Conservation (phyloP, 192 early-diverging fungal genomes). For the Physocladia obscura region DNA sequence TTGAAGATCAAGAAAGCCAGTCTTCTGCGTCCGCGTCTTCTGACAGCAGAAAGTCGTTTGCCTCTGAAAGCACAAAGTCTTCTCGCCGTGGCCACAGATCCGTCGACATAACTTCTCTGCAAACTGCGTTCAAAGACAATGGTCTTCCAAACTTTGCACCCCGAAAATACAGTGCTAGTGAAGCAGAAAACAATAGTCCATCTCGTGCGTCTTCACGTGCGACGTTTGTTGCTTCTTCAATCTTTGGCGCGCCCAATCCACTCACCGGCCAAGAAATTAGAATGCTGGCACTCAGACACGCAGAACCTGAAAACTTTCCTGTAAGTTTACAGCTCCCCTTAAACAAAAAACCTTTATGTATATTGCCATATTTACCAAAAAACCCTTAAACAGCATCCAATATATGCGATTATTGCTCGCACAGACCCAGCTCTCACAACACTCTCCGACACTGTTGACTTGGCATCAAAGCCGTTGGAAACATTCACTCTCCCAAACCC, state of each 20-base stretch:
- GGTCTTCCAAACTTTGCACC: too few relatives aligned
- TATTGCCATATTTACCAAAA: not conserved
- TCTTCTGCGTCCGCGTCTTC: not conserved
- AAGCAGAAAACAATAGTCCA: not conserved
- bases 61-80: too few relatives aligned
- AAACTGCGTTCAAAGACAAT: slow-evolving; percentile 41
- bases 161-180: not conserved
- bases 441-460: slow-evolving; percentile 40
- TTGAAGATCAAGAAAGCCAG: not conserved
- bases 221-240: slow-evolving; percentile 22
- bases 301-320: slow-evolving; percentile 29
- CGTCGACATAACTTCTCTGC: slow-evolving; percentile 8
- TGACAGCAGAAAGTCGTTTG: too few relatives aligned
- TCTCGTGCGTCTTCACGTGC: not conserved
- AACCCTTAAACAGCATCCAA: slow-evolving; percentile 22
- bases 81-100: slow-evolving; percentile 21
- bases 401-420: slow-evolving; percentile 44
- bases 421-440: slow-evolving; percentile 37
- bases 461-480: slow-evolving; percentile 38
- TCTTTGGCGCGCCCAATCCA: slow-evolving; percentile 25
- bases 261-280: slow-evolving; percentile 36
- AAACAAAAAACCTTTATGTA: not conserved
- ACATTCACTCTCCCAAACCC: slow-evolving; percentile 38
- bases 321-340: not conserved
- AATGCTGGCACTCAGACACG: slow-evolving; percentile 36